Evolutionary conservation across 169 alveolate species (phyloP), one percentile per base, ranked within the genome.

Genomic region (Eimeria acervulina): DNA sequence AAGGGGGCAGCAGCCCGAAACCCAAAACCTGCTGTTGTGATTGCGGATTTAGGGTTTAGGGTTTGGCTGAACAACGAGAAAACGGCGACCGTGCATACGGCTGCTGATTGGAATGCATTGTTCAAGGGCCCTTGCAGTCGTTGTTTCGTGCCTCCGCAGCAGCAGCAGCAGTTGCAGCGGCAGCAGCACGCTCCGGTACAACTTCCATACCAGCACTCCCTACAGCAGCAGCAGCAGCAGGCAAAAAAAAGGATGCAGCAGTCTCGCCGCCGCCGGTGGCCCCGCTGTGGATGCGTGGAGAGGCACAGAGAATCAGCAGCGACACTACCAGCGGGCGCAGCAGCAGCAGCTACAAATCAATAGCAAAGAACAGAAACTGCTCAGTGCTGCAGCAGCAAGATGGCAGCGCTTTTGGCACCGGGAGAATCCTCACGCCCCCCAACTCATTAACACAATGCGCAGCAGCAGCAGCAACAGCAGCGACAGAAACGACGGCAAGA

Each of bases 141-240:
- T 38, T 76, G 87, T 61, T 76, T 17, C 87, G 87, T 76, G 87
- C 87, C 21, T 36, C 87, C 87, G 81, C 81, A 38, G 87, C 59
- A 23, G 63, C 63, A 76, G 63, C 87, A 42, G 59, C 87, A 76
- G n/a, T n/a, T n/a, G n/a, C n/a, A 72, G 47, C 51, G 10, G 84
- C 84, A 42, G 59, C 87, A 76, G n/a, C 74, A 52, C 91, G 10
- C 33, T 83, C 31, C 66, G 51, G 44, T 47, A 51, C 72, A 28
- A n/a, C 44, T 78, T 78, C n/a, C 31, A 40, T 44, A 40, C 61
- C 59, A 23, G 10, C 26, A 10, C 63, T 26, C 59, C 17, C 66
- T 10, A 38, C 28, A 38, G 88, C 26, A 12, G 72, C 72, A 83
- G 72, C 44, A 47, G 89, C 89, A 33, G 59, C 36, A 36, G 89